phyloP scores from a whole-genome alignment of 441 rosid genomes.

The Adansonia grandidieri region DNA sequence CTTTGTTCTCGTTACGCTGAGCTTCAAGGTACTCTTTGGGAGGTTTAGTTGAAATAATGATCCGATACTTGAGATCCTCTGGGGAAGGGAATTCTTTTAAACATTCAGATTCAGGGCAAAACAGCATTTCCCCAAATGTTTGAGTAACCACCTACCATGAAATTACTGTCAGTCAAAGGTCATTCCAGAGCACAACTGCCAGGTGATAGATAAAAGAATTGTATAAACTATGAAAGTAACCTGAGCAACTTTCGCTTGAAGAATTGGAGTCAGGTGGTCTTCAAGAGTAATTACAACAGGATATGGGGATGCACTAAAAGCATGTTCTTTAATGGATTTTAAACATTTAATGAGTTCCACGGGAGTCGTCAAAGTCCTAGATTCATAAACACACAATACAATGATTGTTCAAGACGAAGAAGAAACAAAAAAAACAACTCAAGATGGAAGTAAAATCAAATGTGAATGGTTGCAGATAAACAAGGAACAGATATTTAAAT shows the following conservation, averaged over 20 bases:
- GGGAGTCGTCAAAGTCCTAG: constrained; percentile 59
- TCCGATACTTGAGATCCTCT: constrained; percentile 51
- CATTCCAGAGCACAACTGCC: not conserved
- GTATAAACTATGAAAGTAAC: constrained; percentile 21
- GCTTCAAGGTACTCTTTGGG: constrained; percentile 66
- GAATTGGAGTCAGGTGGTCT: constrained; percentile 66
- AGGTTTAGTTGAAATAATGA: constrained; percentile 67
- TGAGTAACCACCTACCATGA: constrained; percentile 53
- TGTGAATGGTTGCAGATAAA: not conserved
- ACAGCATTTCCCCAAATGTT: constrained; percentile 58
- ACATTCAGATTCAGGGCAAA: constrained; percentile 44
- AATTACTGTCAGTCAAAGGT: not conserved
- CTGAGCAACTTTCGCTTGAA: constrained; percentile 69
- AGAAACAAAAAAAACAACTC: not conserved
- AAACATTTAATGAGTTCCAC: constrained; percentile 61
- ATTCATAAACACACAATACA: constrained; percentile 19
- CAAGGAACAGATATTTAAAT: not conserved
- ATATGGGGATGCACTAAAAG: constrained; percentile 59
- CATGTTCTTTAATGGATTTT: constrained; percentile 57
- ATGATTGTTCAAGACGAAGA: not conserved
- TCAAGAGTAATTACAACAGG: constrained; percentile 75
- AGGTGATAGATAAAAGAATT: not conserved
- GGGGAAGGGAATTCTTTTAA: constrained; percentile 59
- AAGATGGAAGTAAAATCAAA: not conserved
- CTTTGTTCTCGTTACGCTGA: constrained; percentile 36